phyloP scores from a whole-genome alignment of 257 asterid species.

The Lantana camara region DNA sequence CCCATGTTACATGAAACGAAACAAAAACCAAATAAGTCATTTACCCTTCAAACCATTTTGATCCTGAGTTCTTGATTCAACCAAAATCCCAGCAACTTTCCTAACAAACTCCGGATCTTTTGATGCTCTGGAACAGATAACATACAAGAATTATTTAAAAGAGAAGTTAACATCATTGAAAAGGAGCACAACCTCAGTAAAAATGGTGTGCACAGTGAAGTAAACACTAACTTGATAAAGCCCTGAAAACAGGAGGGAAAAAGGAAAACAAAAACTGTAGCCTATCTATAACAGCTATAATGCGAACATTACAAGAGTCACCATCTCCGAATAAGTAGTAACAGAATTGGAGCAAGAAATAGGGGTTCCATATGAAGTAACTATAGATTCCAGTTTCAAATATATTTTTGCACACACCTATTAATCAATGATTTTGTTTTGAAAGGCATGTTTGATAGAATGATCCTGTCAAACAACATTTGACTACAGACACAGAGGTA shows the following conservation, averaged over 20 bases:
- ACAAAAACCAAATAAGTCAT: conserved; percentile 14
- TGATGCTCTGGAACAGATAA: conserved; percentile 56
- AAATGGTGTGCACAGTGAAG: conserved; percentile 13
- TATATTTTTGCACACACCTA: background rate
- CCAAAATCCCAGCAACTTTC: conserved; percentile 87
- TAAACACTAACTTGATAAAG: conserved; percentile 13
- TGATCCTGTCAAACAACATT: background rate
- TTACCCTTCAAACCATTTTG: conserved; percentile 61
- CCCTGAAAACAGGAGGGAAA: conserved; percentile 8
- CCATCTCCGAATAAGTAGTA: conserved; percentile 14
- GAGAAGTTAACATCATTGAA: conserved; percentile 19
- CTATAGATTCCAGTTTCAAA: background rate
- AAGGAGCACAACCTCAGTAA: conserved; percentile 8
- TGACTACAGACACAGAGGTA: too few relatives aligned
- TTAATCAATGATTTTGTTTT: background rate
- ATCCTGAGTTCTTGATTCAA: conserved; percentile 63
- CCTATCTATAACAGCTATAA: conserved; percentile 6
- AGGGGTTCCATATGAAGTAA: background rate
- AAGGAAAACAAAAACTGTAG: background rate
- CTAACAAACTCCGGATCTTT: conserved; percentile 59
- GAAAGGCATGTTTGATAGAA: background rate
- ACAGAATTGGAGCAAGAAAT: background rate
- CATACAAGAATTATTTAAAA: conserved; percentile 21
- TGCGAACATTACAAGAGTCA: background rate
- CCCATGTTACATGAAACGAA: background rate